Base-by-base conservation (phyloP, 148 eudicot genomes). In the Spergularia bocconei region DNA sequence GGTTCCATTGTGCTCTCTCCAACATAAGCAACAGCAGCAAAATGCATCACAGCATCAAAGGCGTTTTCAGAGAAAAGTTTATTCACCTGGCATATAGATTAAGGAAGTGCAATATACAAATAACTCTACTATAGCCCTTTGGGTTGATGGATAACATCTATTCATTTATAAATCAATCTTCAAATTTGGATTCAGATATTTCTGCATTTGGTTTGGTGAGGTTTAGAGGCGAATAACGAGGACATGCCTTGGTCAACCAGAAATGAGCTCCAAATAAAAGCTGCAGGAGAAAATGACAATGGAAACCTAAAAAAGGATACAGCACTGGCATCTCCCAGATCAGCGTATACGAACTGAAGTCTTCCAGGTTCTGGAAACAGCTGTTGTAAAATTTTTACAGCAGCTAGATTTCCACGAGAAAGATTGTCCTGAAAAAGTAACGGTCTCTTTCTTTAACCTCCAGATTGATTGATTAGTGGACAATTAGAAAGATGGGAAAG, bases 1-100 rank as follows among this genome's bases (percentile, higher is more conserved):
- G 98, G 98, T 69, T 94, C 91, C 50, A 91, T 83, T 41, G 98
- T 94, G 83, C 98, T 94, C 84, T 94, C 98, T 57, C 98, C 98
- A 78, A 94, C 98, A 85, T 94, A 94, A 55, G 98, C 98, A 70
- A 94, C 98, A 38, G 97, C 97, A 44, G 97, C 97, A 80, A 91
- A 94, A 85, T 94, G 98, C 80, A 94, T 91, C 72, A 94, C 98
- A 47, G 97, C 97, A 78, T 94, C 98, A 79, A 94, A 90, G 64
- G 98, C 96, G 83, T 94, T 94, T 76, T 91, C 88, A 5, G 91
- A 85, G 65, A 94, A 94, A 47, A 94, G 87, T 82, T 83, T 91
- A 67, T 85, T 80, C 48, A 94, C 97, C 98, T 94, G 67, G 57
- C 65, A 33, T 29, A 1, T 29, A 33, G 19, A 71, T 81, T 75